A percentile compares a stretch with the other conserved stretches of the same genome.
These are phyloP conservation scores for Fusarium marasasianum DNA, from an alignment of 2,329 filamentous ascomycete genomes.

Conservation along the genomic window DNA sequence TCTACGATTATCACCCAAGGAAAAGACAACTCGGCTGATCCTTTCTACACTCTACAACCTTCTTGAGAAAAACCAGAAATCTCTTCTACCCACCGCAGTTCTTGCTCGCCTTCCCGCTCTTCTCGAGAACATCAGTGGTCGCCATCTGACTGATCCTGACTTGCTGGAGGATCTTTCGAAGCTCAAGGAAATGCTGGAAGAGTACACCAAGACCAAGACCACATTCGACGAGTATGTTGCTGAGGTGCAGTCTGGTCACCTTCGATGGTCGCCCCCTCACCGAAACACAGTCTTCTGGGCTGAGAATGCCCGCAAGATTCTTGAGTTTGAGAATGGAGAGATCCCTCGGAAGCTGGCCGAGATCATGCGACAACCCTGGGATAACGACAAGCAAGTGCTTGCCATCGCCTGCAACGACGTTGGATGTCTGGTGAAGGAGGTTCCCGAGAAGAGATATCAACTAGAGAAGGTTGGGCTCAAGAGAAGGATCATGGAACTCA, in stretches of 20 bases:
- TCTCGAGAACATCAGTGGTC: conserved; percentile 69
- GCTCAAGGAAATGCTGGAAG: conserved; percentile 70
- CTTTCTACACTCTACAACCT: conserved; percentile 91
- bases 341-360: conserved; percentile 84
- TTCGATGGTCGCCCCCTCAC: conserved; percentile 93
- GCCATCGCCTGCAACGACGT: conserved; percentile 95
- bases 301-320: conserved; percentile 87
- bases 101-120: conserved; percentile 81
- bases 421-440: conserved; percentile 86
- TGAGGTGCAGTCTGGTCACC: conserved; percentile 85
- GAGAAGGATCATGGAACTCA: conserved; percentile 89
- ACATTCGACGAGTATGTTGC: conserved; percentile 91
- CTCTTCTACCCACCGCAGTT: conserved; percentile 83
- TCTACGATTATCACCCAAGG: conserved; percentile 91
- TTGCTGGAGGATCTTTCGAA: conserved; percentile 69
- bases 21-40: conserved; percentile 94
- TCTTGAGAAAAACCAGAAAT: conserved; percentile 73
- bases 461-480: conserved; percentile 89
- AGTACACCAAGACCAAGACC: conserved; percentile 75
- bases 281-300: conserved; percentile 88
- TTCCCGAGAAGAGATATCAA: conserved; percentile 81
- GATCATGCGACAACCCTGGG: conserved; percentile 78
- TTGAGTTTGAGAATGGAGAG: conserved; percentile 83
- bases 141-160: conserved; percentile 72
- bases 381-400: conserved; percentile 85